Evolutionary conservation across 306 rosid genomes (phyloP).

Genomic region (Neltuma alba): DNA sequence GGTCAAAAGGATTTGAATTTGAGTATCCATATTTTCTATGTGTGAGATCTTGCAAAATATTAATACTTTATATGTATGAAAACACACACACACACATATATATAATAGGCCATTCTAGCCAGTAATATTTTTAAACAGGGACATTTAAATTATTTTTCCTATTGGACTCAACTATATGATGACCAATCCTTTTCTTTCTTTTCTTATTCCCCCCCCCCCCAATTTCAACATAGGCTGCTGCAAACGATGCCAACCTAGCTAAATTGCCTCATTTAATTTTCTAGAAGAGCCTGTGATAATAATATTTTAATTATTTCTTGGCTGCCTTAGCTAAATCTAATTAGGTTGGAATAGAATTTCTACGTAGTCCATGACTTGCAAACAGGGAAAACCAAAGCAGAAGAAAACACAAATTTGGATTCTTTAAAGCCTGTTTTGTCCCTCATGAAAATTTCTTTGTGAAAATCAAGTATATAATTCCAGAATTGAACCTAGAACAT

Average conservation of each 20-base stretch:
- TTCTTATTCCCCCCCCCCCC: no score
- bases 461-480: not conserved
- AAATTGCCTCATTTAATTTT: not conserved
- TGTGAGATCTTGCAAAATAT: no score
- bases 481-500: not conserved
- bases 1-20: no score
- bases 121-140: no score
- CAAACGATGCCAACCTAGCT: not conserved
- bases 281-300: conserved; percentile 6
- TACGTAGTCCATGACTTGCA: not conserved
- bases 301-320: not conserved
- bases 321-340: not conserved
- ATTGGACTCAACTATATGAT: no score
- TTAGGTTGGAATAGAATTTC: not conserved
- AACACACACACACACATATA: no score
- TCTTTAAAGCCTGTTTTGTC: not conserved
- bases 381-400: not conserved
- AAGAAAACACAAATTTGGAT: not conserved
- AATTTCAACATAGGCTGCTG: not conserved
- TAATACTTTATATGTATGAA: no score
- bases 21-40: no score
- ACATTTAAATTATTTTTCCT: no score
- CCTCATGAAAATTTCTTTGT: not conserved
- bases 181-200: no score
- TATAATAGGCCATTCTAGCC: no score